Conservation (phyloP, 129 eudicot genomes). For the Flaveria sonorensis region DNA sequence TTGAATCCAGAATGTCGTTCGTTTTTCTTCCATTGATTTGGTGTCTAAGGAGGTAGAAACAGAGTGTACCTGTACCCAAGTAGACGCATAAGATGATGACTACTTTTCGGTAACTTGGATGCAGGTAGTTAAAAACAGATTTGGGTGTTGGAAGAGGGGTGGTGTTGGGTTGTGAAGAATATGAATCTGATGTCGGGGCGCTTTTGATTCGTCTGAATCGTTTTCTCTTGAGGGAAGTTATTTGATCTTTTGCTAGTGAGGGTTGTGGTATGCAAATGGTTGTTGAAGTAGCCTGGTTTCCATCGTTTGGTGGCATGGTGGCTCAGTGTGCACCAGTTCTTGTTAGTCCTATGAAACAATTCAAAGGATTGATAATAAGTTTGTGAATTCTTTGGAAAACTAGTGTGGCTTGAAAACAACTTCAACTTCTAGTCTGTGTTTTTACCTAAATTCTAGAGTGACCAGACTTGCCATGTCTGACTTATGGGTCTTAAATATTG, state of each 20-base stretch:
- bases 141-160: slow-evolving; percentile 29
- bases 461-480: too few species aligned
- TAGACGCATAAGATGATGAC: slow-evolving; percentile 50
- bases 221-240: slow-evolving; percentile 45
- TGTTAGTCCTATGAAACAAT: neutral
- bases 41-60: slow-evolving; percentile 69
- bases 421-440: too few species aligned
- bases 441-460: too few species aligned
- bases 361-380: neutral
- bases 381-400: neutral
- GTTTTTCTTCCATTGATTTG: slow-evolving; percentile 68
- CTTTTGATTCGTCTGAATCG: slow-evolving; percentile 71
- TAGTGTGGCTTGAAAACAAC: too few species aligned
- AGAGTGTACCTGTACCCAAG: slow-evolving; percentile 55
- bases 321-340: slow-evolving; percentile 3
- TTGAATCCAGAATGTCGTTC: slow-evolving; percentile 60
- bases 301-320: slow-evolving; percentile 22
- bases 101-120: slow-evolving; percentile 66
- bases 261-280: slow-evolving; percentile 9
- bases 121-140: slow-evolving; percentile 46
- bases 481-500: too few species aligned
- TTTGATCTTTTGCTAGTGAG: slow-evolving; percentile 27
- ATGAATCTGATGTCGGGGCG: slow-evolving; percentile 58
- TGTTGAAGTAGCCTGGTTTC: neutral
- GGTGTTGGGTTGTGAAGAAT: slow-evolving; percentile 39